Base-by-base conservation (phyloP, 2,329 filamentous ascomycete species). In the Diplodia intermedia region DNA sequence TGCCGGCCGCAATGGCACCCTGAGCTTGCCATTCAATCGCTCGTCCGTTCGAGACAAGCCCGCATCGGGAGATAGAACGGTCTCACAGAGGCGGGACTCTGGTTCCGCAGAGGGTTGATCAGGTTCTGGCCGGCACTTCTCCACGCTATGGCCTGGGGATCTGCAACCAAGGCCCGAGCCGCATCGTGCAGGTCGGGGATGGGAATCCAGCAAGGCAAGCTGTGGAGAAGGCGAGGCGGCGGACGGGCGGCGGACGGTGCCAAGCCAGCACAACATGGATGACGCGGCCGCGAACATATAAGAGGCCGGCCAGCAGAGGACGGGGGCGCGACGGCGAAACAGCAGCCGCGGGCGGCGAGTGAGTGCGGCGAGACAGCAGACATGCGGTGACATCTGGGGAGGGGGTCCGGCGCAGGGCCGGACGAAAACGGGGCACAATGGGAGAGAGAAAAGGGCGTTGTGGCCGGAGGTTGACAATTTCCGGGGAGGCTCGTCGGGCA, bases 271-370 rank as follows among this genome's bases (percentile, higher is more conserved):
- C 56, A 89, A 86, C 8, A 86, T 85, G 0, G 90, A 86, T 68
- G 79, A 87, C 43, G 78, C 80, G n/a, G 83, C 88, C 0, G 82
- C 85, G 0, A 79, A 82, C 49, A 81, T 85, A 65, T 75, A 81
- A 11, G 82, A 87, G 52, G 83, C 87, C 0, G 15, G 52, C 87
- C 0, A 8, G 52, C 26, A 33, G 20, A 33, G 31, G 31, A 9
- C 31, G 31, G 8, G 8, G 31, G 31, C 8, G 20, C 8, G 20
- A 52, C 20, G 18, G 49, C 49, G 49, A 52, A 20, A 52, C 49
- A 52, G 49, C 49, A 15, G 20, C 49, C 29, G 49, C 49, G 49
- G 20, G 49, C 49, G 36, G 36, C 36, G 36, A 29, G 49, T 29
- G n/a, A 29, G 31, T 20, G 26, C 26, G 33, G 50, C 49, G 62